Conservation (phyloP, 2,329 filamentous ascomycete genomes). For the Neonectria faginata region DNA sequence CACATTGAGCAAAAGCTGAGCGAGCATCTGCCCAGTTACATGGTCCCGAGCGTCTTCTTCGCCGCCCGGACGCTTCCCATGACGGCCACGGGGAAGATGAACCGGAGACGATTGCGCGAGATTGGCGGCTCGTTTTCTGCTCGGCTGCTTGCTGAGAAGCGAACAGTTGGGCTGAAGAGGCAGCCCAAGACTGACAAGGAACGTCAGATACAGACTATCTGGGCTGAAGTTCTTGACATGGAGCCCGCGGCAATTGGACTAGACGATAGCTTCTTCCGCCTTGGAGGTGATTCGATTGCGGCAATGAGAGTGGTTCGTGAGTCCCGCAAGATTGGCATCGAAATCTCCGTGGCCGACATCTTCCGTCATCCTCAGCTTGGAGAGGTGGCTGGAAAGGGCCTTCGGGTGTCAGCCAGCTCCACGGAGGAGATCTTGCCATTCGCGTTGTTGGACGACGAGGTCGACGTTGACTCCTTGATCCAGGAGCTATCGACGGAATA, state of each 20-base stretch:
- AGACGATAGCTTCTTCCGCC: not conserved
- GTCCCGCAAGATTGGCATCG: not conserved
- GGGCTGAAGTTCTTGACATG: not conserved
- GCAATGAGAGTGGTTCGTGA: not conserved
- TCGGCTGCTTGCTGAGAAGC: not conserved
- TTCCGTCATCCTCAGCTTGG: not conserved
- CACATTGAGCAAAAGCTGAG: conserved; percentile 15
- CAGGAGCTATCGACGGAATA: conserved; percentile 12
- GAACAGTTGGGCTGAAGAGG: not conserved
- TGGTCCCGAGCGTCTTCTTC: conserved; percentile 35
- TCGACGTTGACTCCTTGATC: conserved; percentile 19
- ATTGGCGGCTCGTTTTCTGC: conserved; percentile 6
- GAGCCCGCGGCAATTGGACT: not conserved
- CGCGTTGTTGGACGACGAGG: conserved; percentile 28
- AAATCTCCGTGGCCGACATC: not conserved
- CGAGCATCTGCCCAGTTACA: conserved; percentile 30
- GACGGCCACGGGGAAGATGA: conserved; percentile 31
- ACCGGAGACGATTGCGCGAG: conserved; percentile 30
- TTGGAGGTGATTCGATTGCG: not conserved
- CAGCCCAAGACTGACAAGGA: not conserved
- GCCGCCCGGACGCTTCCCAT: conserved; percentile 26
- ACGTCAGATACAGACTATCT: not conserved
- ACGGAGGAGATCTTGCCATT: conserved; percentile 8
- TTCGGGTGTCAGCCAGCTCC: not conserved
- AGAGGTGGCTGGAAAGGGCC: not conserved